A percentile compares a stretch with the other conserved stretches of the same genome.
Conservation (phyloP, 257 asterid genomes). For the Pogostemon cablin region DNA sequence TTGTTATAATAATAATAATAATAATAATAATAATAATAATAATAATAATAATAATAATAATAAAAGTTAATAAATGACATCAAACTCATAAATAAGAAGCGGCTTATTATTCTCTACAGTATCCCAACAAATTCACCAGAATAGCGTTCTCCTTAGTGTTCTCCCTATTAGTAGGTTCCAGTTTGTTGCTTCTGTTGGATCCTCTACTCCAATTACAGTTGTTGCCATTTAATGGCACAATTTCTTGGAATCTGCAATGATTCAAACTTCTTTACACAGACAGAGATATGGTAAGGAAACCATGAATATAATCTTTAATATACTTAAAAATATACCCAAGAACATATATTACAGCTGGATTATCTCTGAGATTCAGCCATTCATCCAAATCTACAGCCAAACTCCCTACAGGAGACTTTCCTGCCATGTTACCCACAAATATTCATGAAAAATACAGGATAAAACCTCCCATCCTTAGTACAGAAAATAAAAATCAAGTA, state of each 20-base stretch:
- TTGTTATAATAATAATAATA: too few relatives aligned
- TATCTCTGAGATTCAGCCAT: conserved; percentile 84
- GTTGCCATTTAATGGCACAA: conserved; percentile 75
- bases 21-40: too few relatives aligned
- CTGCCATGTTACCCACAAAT: conserved; percentile 93
- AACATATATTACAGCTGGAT: conserved; percentile 83
- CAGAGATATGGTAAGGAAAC: not conserved
- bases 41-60: too few relatives aligned
- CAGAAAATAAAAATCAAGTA: not conserved
- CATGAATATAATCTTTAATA: not conserved
- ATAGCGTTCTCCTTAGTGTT: conserved; percentile 37
- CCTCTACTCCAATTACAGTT: conserved; percentile 80
- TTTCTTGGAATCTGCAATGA: conserved; percentile 80
- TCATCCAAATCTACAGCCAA: conserved; percentile 82
- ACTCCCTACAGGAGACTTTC: conserved; percentile 81
- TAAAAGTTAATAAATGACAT: too few relatives aligned
- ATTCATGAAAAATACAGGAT: conserved; percentile 49
- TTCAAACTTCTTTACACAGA: not conserved
- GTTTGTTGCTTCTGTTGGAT: conserved; percentile 80
- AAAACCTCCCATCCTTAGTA: conserved; percentile 21
- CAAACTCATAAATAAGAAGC: too few relatives aligned
- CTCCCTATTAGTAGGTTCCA: conserved; percentile 81
- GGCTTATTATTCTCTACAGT: too few relatives aligned
- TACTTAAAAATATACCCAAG: conserved; percentile 71
- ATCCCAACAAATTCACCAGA: too few relatives aligned